phyloP scores from a whole-genome alignment of 2,329 filamentous ascomycete species.

The Capronia epimyces region DNA sequence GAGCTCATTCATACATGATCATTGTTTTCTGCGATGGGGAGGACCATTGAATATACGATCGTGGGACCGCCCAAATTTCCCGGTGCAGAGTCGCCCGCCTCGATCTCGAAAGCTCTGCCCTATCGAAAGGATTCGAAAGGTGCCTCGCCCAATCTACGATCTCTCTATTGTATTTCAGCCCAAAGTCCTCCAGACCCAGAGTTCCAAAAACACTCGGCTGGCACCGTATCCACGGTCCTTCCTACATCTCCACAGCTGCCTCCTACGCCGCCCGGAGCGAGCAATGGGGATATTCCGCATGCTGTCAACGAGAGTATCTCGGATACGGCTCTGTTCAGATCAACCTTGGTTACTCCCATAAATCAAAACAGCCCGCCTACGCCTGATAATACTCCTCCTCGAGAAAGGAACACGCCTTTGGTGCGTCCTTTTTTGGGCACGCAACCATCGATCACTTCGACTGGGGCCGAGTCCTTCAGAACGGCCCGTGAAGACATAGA shows the following conservation, averaged over 20 bases:
- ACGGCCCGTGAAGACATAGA: slow-evolving; percentile 63
- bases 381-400: slow-evolving; percentile 69
- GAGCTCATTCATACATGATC: slow-evolving; percentile 1
- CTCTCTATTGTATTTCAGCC: slow-evolving; percentile 24
- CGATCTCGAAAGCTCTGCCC: slow-evolving; percentile 14
- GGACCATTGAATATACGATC: slow-evolving; percentile 23
- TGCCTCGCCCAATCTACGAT: slow-evolving; percentile 21
- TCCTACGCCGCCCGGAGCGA: slow-evolving; percentile 26
- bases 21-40: slow-evolving; percentile 13
- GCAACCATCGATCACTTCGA: slow-evolving; percentile 53
- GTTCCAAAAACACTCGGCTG: slow-evolving; percentile 5
- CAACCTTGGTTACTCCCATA: slow-evolving; percentile 23
- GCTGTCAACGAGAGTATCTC: slow-evolving; percentile 8
- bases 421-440: slow-evolving; percentile 48
- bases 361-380: slow-evolving; percentile 49
- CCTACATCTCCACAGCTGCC: slow-evolving; percentile 25
- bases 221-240: slow-evolving; percentile 12
- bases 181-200: slow-evolving; percentile 8
- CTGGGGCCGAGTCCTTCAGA: slow-evolving; percentile 64
- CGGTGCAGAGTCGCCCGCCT: slow-evolving; percentile 6
- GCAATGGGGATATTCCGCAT: slow-evolving; percentile 9
- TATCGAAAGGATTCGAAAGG: slow-evolving; percentile 18
- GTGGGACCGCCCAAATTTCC: slow-evolving; percentile 17
- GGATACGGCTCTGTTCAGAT: slow-evolving; percentile 28
- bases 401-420: slow-evolving; percentile 35